Evolutionary conservation across 768 basidiomycete genomes (phyloP), one percentile per base, ranked within the genome.

Genomic region (Tephrocybe sp.): DNA sequence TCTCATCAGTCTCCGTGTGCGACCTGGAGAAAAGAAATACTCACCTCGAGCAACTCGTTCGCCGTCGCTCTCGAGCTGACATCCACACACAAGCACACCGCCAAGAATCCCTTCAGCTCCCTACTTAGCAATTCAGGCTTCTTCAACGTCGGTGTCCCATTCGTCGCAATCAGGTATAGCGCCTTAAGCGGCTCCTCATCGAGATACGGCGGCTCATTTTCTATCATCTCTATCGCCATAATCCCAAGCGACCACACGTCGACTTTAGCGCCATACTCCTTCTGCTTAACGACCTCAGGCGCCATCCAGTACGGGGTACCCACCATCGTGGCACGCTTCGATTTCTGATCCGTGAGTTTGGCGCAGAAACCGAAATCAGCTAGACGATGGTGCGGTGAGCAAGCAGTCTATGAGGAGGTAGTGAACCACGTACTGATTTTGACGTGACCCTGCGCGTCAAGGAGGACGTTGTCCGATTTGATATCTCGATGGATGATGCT

Each of bases 241-340:
- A 97, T 97, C 4, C 94, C 94, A 8, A 97, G 79, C 11, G 91
- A 93, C 94, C 94, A 97, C 43, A 97, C 92, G 60, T 95, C 94
- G 18, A 95, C 94, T 67, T 95, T 95, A 21, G 92, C 91, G 39
- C 94, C 93, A 61, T 97, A 97, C 67, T 94, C 92, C 69, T 95
- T 94, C 66, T 94, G 90, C 70, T 93, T 94, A 60, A 97, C 93
- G 45, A 97, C 92, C 66, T 97, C 94, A n/a, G 94, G 94, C 2
- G 94, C 94, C 94, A 97, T 97, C 94, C 94, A 95, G 69, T 95
- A 95, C 1, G 94, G 94, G 10, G 93, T 95, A 27, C 94, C 94
- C 3, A 97, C 93, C 94, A 95, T 95, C n/a, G 93, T 95, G 24
- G 93, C 93, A 45, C 94, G 88, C 69, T 95, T 95, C 34, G 90